Evolutionary conservation across 2,329 filamentous ascomycete species (phyloP).

Genomic region (Parasarocladium wereldwijsianum): DNA sequence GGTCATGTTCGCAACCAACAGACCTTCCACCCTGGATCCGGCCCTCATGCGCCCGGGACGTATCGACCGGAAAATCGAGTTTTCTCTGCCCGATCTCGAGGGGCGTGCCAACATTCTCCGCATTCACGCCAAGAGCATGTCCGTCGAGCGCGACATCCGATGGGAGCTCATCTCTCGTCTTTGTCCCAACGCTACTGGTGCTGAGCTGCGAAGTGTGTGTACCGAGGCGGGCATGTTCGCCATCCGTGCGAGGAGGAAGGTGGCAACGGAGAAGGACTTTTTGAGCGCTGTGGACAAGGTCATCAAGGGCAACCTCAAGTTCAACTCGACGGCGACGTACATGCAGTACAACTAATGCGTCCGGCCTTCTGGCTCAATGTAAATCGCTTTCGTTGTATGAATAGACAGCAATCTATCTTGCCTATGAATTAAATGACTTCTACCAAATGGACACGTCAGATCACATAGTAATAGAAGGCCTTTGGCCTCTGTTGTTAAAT

Average conservation of each 20-base stretch:
- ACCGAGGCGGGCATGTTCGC: slow-evolving; percentile 99
- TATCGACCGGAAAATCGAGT: slow-evolving; percentile 98
- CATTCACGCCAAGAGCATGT: slow-evolving; percentile 99
- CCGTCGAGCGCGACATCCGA: slow-evolving; percentile 92
- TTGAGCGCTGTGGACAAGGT: slow-evolving; percentile 97
- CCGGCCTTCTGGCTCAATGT: too few relatives aligned
- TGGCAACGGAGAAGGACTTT: slow-evolving; percentile 98
- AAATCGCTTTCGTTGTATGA: too few relatives aligned
- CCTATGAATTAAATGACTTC: too few relatives aligned
- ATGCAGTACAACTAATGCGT: slow-evolving; percentile 94
- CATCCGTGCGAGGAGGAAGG: slow-evolving; percentile 86
- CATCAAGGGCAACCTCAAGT: slow-evolving; percentile 98
- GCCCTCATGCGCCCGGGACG: slow-evolving; percentile 92
- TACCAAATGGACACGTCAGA: too few relatives aligned
- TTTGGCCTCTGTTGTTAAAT: too few relatives aligned
- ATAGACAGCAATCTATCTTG: too few relatives aligned
- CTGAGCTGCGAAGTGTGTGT: slow-evolving; percentile 88
- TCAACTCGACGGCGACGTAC: slow-evolving; percentile 96
- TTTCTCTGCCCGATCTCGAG: slow-evolving; percentile 91
- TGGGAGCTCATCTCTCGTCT: slow-evolving; percentile 97
- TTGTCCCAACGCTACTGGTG: slow-evolving; percentile 94
- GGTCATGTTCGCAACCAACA: slow-evolving; percentile 98
- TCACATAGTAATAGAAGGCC: too few relatives aligned
- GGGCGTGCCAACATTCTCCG: slow-evolving; percentile 93
- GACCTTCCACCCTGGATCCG: slow-evolving; percentile 90